Evolutionary conservation across 441 rosid genomes (phyloP).

Genomic region (Euphorbia corollata): DNA sequence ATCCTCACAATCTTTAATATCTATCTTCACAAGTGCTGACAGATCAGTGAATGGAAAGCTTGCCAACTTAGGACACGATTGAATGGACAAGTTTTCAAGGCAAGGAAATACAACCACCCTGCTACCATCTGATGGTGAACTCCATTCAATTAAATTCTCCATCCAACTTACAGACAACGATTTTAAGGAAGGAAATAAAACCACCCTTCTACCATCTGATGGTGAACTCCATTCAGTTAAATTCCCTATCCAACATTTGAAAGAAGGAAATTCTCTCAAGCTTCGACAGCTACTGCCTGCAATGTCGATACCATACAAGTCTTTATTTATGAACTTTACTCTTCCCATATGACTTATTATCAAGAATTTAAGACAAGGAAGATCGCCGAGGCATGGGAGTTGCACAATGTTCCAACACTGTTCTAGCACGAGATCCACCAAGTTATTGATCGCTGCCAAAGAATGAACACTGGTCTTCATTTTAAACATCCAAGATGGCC

Average conservation of each 20-base stretch:
- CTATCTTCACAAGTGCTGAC: too few relatives aligned
- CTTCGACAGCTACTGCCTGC: not conserved
- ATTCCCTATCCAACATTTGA: not conserved
- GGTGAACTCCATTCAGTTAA: constrained; percentile 10
- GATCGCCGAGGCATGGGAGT: constrained; percentile 22
- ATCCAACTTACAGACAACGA: not conserved
- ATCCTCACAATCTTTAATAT: too few relatives aligned
- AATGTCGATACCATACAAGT: constrained; percentile 6
- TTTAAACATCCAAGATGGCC: constrained; percentile 28
- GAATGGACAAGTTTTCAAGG: constrained; percentile 14
- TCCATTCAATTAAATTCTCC: constrained; percentile 12
- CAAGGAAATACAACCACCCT: not conserved
- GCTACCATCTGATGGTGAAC: not conserved
- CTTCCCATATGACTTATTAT: not conserved
- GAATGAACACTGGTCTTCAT: not conserved
- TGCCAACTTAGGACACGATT: not conserved
- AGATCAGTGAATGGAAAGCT: too few relatives aligned
- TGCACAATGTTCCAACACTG: constrained; percentile 4
- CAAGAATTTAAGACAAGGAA: constrained; percentile 18
- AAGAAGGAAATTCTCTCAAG: constrained; percentile 19
- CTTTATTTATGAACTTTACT: constrained; percentile 15
- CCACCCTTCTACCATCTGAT: not conserved
- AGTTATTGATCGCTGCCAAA: not conserved
- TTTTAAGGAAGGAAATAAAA: constrained; percentile 19
- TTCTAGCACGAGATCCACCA: constrained; percentile 8